Evolutionary conservation across 1,284 basidiomycete genomes (phyloP).

Genomic region (Tetrapyrgos nigripes): DNA sequence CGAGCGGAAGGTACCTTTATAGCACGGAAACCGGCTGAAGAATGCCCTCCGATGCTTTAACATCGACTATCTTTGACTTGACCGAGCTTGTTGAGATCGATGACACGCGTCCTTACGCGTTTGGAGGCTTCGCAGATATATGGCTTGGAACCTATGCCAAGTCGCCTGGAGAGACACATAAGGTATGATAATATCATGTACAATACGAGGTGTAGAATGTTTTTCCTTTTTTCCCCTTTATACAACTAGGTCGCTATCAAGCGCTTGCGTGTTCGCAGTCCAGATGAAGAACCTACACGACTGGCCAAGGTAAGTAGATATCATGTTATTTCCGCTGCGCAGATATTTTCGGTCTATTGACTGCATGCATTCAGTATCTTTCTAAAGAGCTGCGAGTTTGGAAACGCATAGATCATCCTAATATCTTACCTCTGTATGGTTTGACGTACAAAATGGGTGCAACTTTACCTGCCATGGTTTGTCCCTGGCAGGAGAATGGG

Average conservation of each 20-base stretch:
- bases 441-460: conserved; percentile 28
- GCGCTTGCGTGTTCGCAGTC: conserved; percentile 9
- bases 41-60: neutral
- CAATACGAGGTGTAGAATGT: no score
- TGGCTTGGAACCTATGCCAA: neutral
- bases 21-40: neutral
- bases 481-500: conserved; percentile 33
- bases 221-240: neutral
- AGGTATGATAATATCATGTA: neutral
- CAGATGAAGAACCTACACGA: neutral
- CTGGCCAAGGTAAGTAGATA: conserved; percentile 12
- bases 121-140: neutral
- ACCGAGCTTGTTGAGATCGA: neutral
- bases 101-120: neutral
- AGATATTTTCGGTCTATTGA: neutral
- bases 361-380: conserved; percentile 17
- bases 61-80: neutral
- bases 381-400: conserved; percentile 31
- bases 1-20: no score
- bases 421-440: conserved; percentile 30
- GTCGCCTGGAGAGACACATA: neutral
- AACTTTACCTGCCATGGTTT: conserved; percentile 32
- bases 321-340: neutral
- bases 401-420: conserved; percentile 29
- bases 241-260: conserved; percentile 22